Percentiles rank a stretch among this genome's conserved stretches.
phyloP scores from a whole-genome alignment of 202 grass and related monocot species.

The Carex sylvatica region DNA sequence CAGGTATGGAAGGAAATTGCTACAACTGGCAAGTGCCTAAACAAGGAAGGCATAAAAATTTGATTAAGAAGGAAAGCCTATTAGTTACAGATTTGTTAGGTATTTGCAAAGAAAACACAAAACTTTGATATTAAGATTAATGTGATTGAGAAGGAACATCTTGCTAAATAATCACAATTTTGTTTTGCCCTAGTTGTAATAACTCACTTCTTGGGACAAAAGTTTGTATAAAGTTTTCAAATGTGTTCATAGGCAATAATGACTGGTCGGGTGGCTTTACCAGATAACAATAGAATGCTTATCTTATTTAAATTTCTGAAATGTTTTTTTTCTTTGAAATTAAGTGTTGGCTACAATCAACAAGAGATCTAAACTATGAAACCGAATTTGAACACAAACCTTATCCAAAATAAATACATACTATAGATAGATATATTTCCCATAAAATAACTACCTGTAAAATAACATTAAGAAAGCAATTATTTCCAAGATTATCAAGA shows the following conservation, averaged over 20 bases:
- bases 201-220: not conserved
- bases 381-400: not conserved
- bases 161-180: not conserved
- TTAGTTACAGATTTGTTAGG: not conserved
- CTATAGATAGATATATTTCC: not conserved
- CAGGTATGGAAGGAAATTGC: slow-evolving; percentile 58
- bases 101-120: slow-evolving; percentile 7
- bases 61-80: not conserved
- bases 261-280: not conserved
- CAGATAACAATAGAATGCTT: not conserved
- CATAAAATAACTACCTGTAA: slow-evolving; percentile 53
- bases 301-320: not conserved
- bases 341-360: not conserved
- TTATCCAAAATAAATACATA: not conserved
- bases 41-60: slow-evolving; percentile 22
- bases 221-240: not conserved
- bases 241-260: not conserved
- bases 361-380: not conserved
- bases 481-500: slow-evolving; percentile 85
- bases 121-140: not conserved
- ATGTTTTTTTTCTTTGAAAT: not conserved
- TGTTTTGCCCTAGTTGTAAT: not conserved
- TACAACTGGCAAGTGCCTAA: slow-evolving; percentile 84
- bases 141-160: not conserved
- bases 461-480: slow-evolving; percentile 98